A percentile compares a stretch with the other conserved stretches of the same genome.
Conservation (phyloP, 768 basidiomycete species). For the Suillus fuscotomentosus region DNA sequence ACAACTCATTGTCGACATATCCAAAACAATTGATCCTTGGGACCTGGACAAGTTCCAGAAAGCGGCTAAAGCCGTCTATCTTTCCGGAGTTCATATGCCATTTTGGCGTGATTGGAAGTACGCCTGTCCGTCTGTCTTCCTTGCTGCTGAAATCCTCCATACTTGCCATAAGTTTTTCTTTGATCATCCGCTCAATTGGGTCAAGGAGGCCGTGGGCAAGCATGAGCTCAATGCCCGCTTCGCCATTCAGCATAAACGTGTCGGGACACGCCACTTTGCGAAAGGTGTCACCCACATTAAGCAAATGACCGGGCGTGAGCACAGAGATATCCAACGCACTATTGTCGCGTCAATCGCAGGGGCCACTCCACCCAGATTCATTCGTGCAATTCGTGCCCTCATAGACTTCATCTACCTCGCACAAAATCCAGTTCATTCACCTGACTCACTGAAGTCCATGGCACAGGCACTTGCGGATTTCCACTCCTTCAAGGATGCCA, state of each 20-base stretch:
- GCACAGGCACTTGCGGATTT: neutral
- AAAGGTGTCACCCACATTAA: conserved; percentile 38
- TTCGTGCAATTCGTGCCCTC: conserved; percentile 32
- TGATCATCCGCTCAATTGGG: conserved; percentile 41
- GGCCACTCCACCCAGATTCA: conserved; percentile 25
- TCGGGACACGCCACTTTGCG: conserved; percentile 35
- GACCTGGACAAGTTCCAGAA: conserved; percentile 24
- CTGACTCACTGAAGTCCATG: neutral
- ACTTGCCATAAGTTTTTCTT: conserved; percentile 16
- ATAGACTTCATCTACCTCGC: conserved; percentile 36
- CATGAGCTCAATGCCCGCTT: conserved; percentile 36
- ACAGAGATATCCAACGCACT: conserved; percentile 35
- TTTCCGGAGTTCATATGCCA: conserved; percentile 14
- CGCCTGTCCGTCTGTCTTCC: conserved; percentile 30
- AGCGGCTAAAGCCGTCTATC: conserved; percentile 11
- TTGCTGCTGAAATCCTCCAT: conserved; percentile 38
- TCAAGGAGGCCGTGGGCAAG: conserved; percentile 27
- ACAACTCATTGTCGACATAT: neutral
- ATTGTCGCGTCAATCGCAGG: conserved; percentile 35
- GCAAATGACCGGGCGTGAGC: conserved; percentile 40
- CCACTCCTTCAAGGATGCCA: neutral
- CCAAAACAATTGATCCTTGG: conserved; percentile 16
- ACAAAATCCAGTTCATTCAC: conserved; percentile 27
- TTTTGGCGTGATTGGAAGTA: conserved; percentile 27
- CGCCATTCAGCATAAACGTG: conserved; percentile 32